phyloP scores from a whole-genome alignment of 2,329 filamentous ascomycete genomes.

The Alternaria hordeiaustralica region DNA sequence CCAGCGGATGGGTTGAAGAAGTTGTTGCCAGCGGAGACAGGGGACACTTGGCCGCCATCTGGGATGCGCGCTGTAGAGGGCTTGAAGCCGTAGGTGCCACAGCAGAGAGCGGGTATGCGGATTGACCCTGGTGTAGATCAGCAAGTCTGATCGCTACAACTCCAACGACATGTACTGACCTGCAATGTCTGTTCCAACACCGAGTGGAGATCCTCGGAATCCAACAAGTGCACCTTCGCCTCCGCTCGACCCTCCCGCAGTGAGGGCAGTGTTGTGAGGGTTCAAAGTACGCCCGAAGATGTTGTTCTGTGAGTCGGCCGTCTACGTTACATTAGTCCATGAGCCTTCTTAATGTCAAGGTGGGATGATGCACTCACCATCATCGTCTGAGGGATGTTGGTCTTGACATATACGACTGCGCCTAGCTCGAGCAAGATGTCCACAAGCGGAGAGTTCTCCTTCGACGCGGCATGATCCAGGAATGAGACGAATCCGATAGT shows the following conservation, averaged over 20 bases:
- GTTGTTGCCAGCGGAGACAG: not conserved
- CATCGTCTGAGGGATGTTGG: constrained; percentile 69
- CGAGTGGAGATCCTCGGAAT: constrained; percentile 63
- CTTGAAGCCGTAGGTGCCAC: constrained; percentile 56
- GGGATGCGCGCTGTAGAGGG: constrained; percentile 60
- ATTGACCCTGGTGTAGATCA: constrained; percentile 39
- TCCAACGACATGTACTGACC: not conserved
- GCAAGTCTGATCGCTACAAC: not conserved
- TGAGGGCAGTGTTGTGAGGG: constrained; percentile 63
- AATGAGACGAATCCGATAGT: constrained; percentile 65
- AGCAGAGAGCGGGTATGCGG: constrained; percentile 62
- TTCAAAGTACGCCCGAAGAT: constrained; percentile 66
- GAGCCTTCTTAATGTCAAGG: constrained; percentile 21
- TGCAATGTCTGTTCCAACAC: constrained; percentile 67
- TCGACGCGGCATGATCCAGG: constrained; percentile 58
- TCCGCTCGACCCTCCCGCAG: constrained; percentile 67
- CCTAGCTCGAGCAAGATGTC: constrained; percentile 64
- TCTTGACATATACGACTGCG: constrained; percentile 71
- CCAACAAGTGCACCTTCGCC: constrained; percentile 68
- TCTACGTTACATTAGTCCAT: constrained; percentile 47
- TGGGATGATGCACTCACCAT: constrained; percentile 57
- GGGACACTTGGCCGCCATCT: constrained; percentile 29
- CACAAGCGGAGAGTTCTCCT: constrained; percentile 60
- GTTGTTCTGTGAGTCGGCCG: constrained; percentile 65
- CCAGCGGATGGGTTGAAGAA: constrained; percentile 7